phyloP scores from a whole-genome alignment of 306 rosid species.

The Medicago lupulina region DNA sequence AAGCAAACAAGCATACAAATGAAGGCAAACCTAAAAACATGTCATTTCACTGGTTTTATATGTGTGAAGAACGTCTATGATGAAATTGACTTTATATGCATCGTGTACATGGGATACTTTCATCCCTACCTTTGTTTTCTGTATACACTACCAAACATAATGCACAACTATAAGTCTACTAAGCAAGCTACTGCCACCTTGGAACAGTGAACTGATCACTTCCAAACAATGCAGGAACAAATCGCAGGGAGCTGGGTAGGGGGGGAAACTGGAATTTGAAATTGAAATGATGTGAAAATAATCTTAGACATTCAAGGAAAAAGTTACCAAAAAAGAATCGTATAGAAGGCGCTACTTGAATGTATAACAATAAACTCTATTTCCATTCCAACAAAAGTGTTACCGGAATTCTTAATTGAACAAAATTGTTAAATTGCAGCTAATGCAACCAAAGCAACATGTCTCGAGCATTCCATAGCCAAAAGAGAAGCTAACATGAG shows the following conservation, averaged over 20 bases:
- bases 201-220: neutral
- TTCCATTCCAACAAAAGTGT: conserved; percentile 15
- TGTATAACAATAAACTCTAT: neutral
- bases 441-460: neutral
- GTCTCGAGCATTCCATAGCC: neutral
- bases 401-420: neutral
- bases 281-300: neutral
- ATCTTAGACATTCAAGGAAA: neutral
- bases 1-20: no score
- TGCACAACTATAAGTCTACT: neutral
- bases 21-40: no score
- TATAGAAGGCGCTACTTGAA: neutral
- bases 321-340: neutral
- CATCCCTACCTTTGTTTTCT: neutral
- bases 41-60: no score
- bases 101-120: neutral
- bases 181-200: neutral
- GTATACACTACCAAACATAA: neutral
- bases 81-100: neutral
- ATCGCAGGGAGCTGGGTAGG: neutral
- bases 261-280: neutral
- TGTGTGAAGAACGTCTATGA: neutral
- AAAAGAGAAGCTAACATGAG: neutral
- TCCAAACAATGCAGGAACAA: neutral
- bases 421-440: conserved; percentile 38